Evolutionary conservation across 768 basidiomycete species (phyloP).

Genomic region (Crassisporium funariophilum): DNA sequence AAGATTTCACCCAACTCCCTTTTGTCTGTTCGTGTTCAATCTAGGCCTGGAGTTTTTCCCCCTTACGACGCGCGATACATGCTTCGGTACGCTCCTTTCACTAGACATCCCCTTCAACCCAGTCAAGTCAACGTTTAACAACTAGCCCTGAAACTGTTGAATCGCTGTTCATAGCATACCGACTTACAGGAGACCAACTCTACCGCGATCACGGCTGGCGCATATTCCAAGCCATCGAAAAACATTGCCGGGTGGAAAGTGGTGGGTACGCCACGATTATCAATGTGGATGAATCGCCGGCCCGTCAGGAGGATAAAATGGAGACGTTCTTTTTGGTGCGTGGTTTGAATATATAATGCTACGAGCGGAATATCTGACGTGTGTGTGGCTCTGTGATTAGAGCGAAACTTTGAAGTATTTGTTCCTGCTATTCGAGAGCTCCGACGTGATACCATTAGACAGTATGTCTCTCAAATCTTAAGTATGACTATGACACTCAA

Average conservation of each 20-base stretch:
- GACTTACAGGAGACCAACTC: slow-evolving; percentile 80
- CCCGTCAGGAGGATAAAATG: slow-evolving; percentile 82
- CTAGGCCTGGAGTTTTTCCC: slow-evolving; percentile 40
- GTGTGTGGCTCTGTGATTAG: slow-evolving; percentile 38
- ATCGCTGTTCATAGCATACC: slow-evolving; percentile 87
- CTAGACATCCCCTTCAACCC: background rate
- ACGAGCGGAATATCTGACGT: too few relatives aligned
- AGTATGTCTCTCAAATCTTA: slow-evolving; percentile 46
- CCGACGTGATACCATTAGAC: slow-evolving; percentile 67
- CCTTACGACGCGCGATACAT: slow-evolving; percentile 92
- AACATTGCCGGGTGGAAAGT: slow-evolving; percentile 70
- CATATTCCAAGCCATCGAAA: slow-evolving; percentile 88
- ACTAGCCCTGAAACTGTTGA: slow-evolving; percentile 94
- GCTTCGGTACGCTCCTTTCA: slow-evolving; percentile 55
- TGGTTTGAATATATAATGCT: slow-evolving; percentile 24
- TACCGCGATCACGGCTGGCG: slow-evolving; percentile 87
- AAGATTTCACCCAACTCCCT: background rate
- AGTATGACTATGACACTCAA: background rate
- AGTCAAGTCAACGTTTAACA: slow-evolving; percentile 28
- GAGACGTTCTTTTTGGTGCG: slow-evolving; percentile 91
- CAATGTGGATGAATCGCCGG: slow-evolving; percentile 81
- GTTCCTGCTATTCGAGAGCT: slow-evolving; percentile 82
- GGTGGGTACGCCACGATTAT: slow-evolving; percentile 86
- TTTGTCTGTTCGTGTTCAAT: background rate
- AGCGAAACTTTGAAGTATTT: slow-evolving; percentile 92